These are phyloP conservation scores for Stachybotrys elegans DNA, from an alignment of 2,329 filamentous ascomycete genomes.

Conservation along the genomic window DNA sequence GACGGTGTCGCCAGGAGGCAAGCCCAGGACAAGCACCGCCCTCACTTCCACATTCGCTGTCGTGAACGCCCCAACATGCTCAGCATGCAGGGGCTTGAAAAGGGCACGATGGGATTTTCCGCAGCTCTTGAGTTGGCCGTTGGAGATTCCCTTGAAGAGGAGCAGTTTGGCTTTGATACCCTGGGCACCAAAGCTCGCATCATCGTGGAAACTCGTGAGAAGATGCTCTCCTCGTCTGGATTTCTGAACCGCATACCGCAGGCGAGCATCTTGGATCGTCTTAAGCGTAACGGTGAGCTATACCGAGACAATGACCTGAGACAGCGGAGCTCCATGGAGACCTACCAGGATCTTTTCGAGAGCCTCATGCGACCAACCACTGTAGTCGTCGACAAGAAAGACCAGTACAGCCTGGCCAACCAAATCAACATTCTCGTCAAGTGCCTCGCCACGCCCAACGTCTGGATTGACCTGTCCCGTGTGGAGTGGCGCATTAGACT, in stretches of 20 bases:
- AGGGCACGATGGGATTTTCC: slow-evolving; percentile 64
- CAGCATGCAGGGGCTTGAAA: slow-evolving; percentile 66
- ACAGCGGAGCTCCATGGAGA: slow-evolving; percentile 47
- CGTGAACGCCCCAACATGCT: slow-evolving; percentile 66
- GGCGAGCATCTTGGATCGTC: slow-evolving; percentile 51
- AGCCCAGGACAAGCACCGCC: slow-evolving; percentile 38
- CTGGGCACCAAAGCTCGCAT: slow-evolving; percentile 49
- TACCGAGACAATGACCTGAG: slow-evolving; percentile 49
- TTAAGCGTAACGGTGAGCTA: slow-evolving; percentile 50
- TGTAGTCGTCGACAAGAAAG: slow-evolving; percentile 49
- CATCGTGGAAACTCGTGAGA: slow-evolving; percentile 53
- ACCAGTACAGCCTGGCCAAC: slow-evolving; percentile 60
- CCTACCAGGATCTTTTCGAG: slow-evolving; percentile 59
- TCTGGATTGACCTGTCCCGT: slow-evolving; percentile 71
- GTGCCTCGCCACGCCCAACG: slow-evolving; percentile 57
- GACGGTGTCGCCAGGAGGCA: slow-evolving; percentile 38
- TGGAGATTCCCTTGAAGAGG: slow-evolving; percentile 59
- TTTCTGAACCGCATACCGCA: slow-evolving; percentile 54
- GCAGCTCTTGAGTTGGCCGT: slow-evolving; percentile 62
- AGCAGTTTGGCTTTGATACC: slow-evolving; percentile 55
- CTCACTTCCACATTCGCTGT: slow-evolving; percentile 55
- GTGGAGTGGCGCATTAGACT: slow-evolving; percentile 72
- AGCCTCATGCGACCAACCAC: slow-evolving; percentile 54
- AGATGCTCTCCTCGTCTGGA: slow-evolving; percentile 47
- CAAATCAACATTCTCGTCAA: slow-evolving; percentile 66